These are phyloP conservation scores for Solanum neorickii DNA, from an alignment of 257 asterid genomes.

Conservation along the genomic window DNA sequence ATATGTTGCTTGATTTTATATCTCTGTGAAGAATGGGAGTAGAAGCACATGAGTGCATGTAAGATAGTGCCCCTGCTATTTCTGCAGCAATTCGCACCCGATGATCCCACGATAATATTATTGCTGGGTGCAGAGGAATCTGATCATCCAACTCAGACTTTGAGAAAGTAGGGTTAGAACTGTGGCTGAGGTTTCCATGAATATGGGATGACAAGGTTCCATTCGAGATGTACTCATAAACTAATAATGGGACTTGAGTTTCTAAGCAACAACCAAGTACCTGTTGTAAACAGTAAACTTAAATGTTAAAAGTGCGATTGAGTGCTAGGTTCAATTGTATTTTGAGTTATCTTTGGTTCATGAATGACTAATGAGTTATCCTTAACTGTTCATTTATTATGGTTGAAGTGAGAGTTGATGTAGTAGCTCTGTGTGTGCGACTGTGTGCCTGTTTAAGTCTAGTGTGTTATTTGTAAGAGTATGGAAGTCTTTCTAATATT, in stretches of 20 bases:
- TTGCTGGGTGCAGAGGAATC: neutral
- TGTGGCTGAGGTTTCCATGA: neutral
- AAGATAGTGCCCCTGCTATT: conserved; percentile 28
- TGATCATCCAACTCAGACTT: neutral
- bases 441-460: neutral
- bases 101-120: conserved; percentile 14
- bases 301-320: neutral
- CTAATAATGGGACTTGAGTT: neutral
- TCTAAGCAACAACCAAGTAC: neutral
- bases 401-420: neutral
- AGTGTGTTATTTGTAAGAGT: neutral
- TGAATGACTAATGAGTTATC: neutral
- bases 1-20: conserved; percentile 26
- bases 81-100: conserved; percentile 28
- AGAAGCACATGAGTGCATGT: conserved; percentile 25
- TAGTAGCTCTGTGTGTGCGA: neutral
- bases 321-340: neutral
- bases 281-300: neutral
- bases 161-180: neutral
- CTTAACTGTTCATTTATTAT: neutral
- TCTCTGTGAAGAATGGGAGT: conserved; percentile 30
- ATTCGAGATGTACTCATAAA: neutral
- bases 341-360: neutral
- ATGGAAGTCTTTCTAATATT: neutral
- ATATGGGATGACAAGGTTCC: neutral